Evolutionary conservation across 2,329 filamentous ascomycete species (phyloP), one percentile per base, ranked within the genome.

Genomic region (Aspergillus chevalieri): DNA sequence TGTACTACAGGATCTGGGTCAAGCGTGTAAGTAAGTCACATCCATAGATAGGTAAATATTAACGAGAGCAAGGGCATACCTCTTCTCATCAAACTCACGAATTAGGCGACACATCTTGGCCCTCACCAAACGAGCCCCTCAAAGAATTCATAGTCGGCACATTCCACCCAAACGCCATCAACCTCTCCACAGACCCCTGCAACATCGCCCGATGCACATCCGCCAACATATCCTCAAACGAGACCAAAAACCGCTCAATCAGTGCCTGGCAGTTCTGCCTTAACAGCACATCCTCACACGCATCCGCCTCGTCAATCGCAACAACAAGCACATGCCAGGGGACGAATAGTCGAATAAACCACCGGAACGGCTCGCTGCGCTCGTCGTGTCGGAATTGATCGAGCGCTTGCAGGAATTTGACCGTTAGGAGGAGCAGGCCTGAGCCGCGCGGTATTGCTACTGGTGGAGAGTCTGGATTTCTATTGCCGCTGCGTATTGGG

Each of bases 251-350:
- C 15, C 56, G 48, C 4, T 63, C 57, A 15, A 65, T 52, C 1
- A 60, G 48, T 1, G 54, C 49, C 61, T 62, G 65, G 46, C 58
- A 62, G 12, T 49, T 57, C 17, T 51, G 50, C 52, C 54, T 53
- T 14, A 56, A 10, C 26, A 28, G n/a, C n/a, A 19, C 64, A 52
- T 58, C 58, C 24, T 59, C 52, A 46, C 64, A 67, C 33, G 60
- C 60, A 24, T 61, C 66, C 14, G 67, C 53, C 39, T 67, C 63
- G 12, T 63, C 60, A 19, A 66, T 50, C 15, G 63, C 64, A 7
- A 67, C 63, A 4, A 62, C 62, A 5, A 67, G 55, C 2, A 55
- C 60, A 41, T 67, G 65, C 65, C 65, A 67, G 0, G 65, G 65
- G 19, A 62, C 58, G 55, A 63, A 67, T n/a, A 65, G 42, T 2